Evolutionary conservation across 768 basidiomycete species (phyloP), one percentile per base, ranked within the genome.

Genomic region (Boletus fagicola): DNA sequence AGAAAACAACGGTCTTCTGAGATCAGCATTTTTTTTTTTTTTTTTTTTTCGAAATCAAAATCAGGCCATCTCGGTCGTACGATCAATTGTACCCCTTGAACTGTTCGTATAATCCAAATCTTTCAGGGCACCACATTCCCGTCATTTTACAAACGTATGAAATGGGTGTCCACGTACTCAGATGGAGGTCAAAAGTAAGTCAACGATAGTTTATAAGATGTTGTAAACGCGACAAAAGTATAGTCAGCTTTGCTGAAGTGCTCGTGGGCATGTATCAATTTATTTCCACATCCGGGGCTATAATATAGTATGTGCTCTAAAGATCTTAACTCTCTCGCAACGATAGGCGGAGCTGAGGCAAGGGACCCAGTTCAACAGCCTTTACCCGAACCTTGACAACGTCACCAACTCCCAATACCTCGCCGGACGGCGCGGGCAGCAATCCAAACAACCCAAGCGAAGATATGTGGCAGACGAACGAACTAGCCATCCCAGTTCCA

Each of bases 281-380:
- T 8, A 7, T 28, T 28, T 30, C 18, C 28, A 47, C n/a, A n/a
- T n/a, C n/a, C n/a, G 26, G 30, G 30, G 20, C 31, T 12, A 15
- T 33, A 7, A 31, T 49, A 35, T 35, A 35, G 15, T 10, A 18
- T 35, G 46, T 18, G 8, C n/a, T 51, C 53, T 42, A 28, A 38
- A 4, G 26, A 2, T 42, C 5, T 51, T 36, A 62, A 33, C 13
- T 18, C 26, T 58, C 51, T 50, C 59, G 59, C 11, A 56, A 51
- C 3, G 62, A 60, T 13, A 73, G 46, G 13, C 65, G 48, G 22
- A 72, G 59, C 43, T 52, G 66, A 26, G 74, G 70, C n/a, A 56
- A 61, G 28, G 65, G 56, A 28, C 75, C 74, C 26, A 74, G 47
- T 44, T 67, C 62, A 43, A 77, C 63, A 12, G 54, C 54, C 36